phyloP scores from a whole-genome alignment of 2,329 filamentous ascomycete genomes.

The Xylariaceae sp. region DNA sequence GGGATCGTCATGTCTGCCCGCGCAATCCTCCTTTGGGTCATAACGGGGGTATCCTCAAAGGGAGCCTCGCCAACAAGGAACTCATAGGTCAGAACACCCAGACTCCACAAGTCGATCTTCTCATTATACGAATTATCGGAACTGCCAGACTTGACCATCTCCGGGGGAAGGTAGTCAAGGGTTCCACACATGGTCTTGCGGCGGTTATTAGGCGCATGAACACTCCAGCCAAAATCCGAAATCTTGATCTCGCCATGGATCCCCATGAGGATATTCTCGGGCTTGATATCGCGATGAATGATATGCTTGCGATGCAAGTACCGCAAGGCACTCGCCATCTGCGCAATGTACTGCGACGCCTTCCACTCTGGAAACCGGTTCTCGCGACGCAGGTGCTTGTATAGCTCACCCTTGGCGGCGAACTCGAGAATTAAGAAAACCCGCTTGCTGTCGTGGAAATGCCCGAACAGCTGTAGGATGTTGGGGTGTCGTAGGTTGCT shows the following conservation, averaged over 20 bases:
- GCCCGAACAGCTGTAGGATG: constrained; percentile 76
- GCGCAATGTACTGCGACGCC: constrained; percentile 80
- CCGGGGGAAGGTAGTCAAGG: constrained; percentile 92
- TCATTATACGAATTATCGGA: constrained; percentile 88
- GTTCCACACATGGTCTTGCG: constrained; percentile 96
- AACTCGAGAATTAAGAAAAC: constrained; percentile 87
- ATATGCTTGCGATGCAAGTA: constrained; percentile 97
- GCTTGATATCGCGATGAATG: constrained; percentile 96
- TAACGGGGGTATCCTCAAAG: constrained; percentile 91
- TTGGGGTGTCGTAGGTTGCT: constrained; percentile 83
- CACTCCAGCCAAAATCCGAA: constrained; percentile 97
- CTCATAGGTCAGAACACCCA: constrained; percentile 93
- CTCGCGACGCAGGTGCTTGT: constrained; percentile 79
- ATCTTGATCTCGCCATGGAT: constrained; percentile 99
- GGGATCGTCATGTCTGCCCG: constrained; percentile 90
- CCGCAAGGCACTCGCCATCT: constrained; percentile 84
- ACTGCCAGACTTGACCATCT: constrained; percentile 85
- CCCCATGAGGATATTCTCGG: constrained; percentile 92
- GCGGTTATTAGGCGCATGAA: constrained; percentile 92
- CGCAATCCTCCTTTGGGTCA: constrained; percentile 88
- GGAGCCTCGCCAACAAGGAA: constrained; percentile 94
- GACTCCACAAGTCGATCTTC: constrained; percentile 94
- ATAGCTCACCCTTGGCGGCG: constrained; percentile 79
- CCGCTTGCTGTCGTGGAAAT: constrained; percentile 85
- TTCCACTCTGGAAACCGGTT: constrained; percentile 81